Evolutionary conservation across 2,329 filamentous ascomycete species (phyloP).

Genomic region (Teratosphaeria viscida): DNA sequence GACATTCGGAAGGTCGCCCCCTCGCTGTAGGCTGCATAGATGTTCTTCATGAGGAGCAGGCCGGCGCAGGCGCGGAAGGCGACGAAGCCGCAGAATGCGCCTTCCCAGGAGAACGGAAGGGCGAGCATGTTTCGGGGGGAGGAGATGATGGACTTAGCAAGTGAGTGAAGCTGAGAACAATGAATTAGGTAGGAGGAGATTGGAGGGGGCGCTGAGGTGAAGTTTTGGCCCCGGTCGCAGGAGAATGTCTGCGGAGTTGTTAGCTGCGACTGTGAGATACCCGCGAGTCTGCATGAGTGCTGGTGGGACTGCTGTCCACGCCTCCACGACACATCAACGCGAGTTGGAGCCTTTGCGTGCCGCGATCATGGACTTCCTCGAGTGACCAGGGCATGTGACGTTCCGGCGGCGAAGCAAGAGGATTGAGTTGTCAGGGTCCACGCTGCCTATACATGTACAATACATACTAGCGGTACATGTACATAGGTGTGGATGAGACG

Average conservation of each 20-base stretch:
- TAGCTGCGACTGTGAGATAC: neutral
- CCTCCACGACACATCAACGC: neutral
- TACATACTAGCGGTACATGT: too few relatives aligned
- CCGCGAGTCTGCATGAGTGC: neutral
- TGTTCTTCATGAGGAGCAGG: neutral
- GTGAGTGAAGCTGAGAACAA: neutral
- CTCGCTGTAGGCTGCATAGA: neutral
- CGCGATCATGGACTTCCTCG: neutral
- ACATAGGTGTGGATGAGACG: too few relatives aligned
- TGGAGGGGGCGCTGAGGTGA: neutral
- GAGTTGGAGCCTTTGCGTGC: neutral
- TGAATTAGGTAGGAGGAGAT: neutral
- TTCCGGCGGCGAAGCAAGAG: neutral
- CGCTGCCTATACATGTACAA: neutral
- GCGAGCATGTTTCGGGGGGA: neutral
- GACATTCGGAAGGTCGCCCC: neutral
- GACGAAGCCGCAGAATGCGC: neutral
- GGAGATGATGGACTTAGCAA: neutral
- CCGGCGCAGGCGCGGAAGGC: neutral
- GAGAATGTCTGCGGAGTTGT: neutral
- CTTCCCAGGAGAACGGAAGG: neutral
- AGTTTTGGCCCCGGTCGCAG: neutral
- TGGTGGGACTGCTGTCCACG: neutral
- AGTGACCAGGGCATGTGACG: neutral
- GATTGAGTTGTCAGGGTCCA: neutral